Evolutionary conservation across 306 rosid genomes (phyloP).

Genomic region (Quillaja saponaria): DNA sequence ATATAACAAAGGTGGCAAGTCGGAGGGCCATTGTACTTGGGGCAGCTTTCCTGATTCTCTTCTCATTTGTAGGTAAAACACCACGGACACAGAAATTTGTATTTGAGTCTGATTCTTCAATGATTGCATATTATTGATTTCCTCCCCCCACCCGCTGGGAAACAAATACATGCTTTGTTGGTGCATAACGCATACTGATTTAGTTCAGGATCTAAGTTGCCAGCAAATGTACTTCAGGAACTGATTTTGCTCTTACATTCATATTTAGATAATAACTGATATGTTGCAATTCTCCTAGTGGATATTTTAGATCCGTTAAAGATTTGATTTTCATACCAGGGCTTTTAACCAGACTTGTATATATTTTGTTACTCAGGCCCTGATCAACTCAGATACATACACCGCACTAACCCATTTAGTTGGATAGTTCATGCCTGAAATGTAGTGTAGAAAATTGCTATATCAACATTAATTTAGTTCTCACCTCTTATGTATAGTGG

Average conservation of each 20-base stretch:
- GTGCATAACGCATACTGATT: constrained; percentile 5
- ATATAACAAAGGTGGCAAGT: constrained; percentile 76
- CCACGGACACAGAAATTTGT: not conserved
- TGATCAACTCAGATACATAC: too few relatives aligned
- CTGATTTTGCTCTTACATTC: not conserved
- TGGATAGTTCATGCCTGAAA: too few relatives aligned
- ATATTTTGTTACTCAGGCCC: too few relatives aligned
- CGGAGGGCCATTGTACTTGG: constrained; percentile 76
- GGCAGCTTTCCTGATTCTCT: constrained; percentile 70
- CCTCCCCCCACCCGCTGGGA: not conserved
- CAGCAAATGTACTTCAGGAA: not conserved
- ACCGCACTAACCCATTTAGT: too few relatives aligned
- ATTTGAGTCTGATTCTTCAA: constrained; percentile 1
- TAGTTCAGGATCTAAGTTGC: constrained; percentile 5
- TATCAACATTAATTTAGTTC: too few relatives aligned
- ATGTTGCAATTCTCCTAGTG: not conserved
- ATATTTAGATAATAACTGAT: constrained; percentile 15
- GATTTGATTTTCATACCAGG: too few relatives aligned
- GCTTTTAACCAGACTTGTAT: too few relatives aligned
- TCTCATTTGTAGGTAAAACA: constrained; percentile 75
- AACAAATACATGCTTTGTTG: too few relatives aligned
- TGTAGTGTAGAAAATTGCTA: too few relatives aligned
- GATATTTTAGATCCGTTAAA: not conserved
- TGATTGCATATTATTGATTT: constrained; percentile 2
- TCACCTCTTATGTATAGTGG: too few relatives aligned